Evolutionary conservation across 2,329 filamentous ascomycete species (phyloP), one percentile per base, ranked within the genome.

Genomic region (Aspergillus sp.): DNA sequence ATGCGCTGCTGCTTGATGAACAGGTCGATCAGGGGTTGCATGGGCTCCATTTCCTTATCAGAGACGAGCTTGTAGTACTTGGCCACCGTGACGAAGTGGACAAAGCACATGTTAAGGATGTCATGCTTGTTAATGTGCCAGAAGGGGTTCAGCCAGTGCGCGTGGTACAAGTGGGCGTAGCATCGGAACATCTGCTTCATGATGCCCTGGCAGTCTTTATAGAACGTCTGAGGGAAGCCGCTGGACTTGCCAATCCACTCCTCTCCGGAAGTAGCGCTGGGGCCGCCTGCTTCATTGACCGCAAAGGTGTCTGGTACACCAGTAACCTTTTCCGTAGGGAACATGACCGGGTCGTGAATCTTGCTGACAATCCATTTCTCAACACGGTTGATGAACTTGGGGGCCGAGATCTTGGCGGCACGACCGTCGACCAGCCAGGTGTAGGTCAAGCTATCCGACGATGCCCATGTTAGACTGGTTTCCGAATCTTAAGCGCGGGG

Each of bases 171-270:
- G 78, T 99, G 95, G 51, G 95, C 90, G 74, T 99, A 99, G 69
- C 97, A 94, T 61, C 95, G 91, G 84, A 99, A 98, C 90, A 99
- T 98, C 79, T 97, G 95, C 70, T 93, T 90, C 81, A 97, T 94
- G 71, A 97, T 95, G 66, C 89, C 89, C 81, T 96, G 92, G 82
- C 94, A 95, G 68, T 97, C 92, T 63, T 89, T 87, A 69, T 94
- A 84, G 76, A 97, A 98, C 67, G 91, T 91, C 65, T 90, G 87
- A 2, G 95, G 95, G 77, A 99, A 99, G 4, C 94, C 94, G 62
- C 91, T 95, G 50, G 91, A 87, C 80, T 96, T 96, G 71, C 95
- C 95, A 59, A 97, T 84, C 91, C 92, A 98, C 62, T 86, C 81
- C 57, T 90, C 88, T 47, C 86, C 81, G 4, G 81, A 79, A 63